Evolutionary conservation across 2,329 filamentous ascomycete species (phyloP), one percentile per base, ranked within the genome.

Genomic region (Pleomassaria siparia): DNA sequence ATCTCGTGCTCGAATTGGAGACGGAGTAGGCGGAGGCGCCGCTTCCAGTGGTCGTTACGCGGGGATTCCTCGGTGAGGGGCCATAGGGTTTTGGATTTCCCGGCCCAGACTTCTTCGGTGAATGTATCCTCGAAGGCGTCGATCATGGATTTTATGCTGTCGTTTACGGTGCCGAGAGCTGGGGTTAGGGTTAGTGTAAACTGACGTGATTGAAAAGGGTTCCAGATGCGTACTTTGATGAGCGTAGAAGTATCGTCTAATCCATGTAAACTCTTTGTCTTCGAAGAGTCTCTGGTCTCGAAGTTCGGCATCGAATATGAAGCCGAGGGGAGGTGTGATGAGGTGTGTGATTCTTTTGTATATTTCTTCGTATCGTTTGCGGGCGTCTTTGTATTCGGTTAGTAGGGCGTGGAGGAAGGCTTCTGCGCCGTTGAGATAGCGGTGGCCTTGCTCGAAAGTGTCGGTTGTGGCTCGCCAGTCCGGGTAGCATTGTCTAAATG

Each of bases 171-270:
- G 28, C 79, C 80, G 3, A 84, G 74, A 2, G 29, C 29, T 16
- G 11, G 12, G 26, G 4, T 2, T 3, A 15, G 25, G 10, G 12
- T 47, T 40, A 16, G 12, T 12, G 16, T 15, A 35, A 26, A 20
- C 15, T 13, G 11, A 8, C 18, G 24, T 18, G 16, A 35, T 39
- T 25, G 10, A 26, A 40, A n/a, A 18, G 7, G 16, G 33, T n/a
- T n/a, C n/a, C n/a, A n/a, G 18, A 40, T 18, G 30, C 11, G 25
- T 15, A 28, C 81, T 81, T 64, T 84, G 82, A 56, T 79, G 83
- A 0, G 80, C 81, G 77, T 81, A 85, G 59, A 84, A 85, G 57
- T 85, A 84, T 13, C 81, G 75, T 0, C 80, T 73, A 13, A 80
- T 82, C 67, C 81, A 84, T 1, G 81, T 84, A 56, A 83, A 84